These are phyloP conservation scores for Geum urbanum DNA, from an alignment of 306 rosid species.

Conservation along the genomic window DNA sequence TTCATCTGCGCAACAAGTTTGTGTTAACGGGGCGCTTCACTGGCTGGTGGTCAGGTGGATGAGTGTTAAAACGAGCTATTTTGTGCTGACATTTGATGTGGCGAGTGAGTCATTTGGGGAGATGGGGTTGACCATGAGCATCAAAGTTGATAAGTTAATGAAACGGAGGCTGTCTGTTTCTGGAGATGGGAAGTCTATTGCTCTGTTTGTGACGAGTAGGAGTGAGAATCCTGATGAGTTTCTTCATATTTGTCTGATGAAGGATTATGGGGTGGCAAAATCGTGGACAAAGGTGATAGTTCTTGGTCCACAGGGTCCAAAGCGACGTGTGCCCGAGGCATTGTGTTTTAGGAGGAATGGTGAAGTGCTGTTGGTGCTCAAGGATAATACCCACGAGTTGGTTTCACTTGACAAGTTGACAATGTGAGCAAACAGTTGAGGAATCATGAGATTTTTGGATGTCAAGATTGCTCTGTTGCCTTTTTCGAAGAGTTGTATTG, in stretches of 20 bases:
- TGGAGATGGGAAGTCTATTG: background rate
- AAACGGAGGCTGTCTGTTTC: background rate
- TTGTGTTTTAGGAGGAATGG: conserved; percentile 1
- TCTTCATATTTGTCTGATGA: conserved; percentile 9
- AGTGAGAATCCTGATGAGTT: background rate
- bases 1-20: background rate
- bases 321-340: background rate
- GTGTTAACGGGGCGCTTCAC: background rate
- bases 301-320: background rate
- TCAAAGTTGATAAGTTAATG: background rate
- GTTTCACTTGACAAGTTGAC: background rate
- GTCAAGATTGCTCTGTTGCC: background rate
- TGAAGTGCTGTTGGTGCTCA: conserved; percentile 9
- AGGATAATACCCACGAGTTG: background rate
- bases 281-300: conserved; percentile 1
- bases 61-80: background rate
- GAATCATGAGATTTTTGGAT: background rate
- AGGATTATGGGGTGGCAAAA: background rate
- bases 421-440: background rate
- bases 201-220: background rate
- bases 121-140: background rate
- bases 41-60: background rate
- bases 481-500: background rate
- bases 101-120: background rate
- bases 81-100: background rate